These are phyloP conservation scores for Flaveria bidentis DNA, from an alignment of 129 eudicot genomes.

Conservation along the genomic window DNA sequence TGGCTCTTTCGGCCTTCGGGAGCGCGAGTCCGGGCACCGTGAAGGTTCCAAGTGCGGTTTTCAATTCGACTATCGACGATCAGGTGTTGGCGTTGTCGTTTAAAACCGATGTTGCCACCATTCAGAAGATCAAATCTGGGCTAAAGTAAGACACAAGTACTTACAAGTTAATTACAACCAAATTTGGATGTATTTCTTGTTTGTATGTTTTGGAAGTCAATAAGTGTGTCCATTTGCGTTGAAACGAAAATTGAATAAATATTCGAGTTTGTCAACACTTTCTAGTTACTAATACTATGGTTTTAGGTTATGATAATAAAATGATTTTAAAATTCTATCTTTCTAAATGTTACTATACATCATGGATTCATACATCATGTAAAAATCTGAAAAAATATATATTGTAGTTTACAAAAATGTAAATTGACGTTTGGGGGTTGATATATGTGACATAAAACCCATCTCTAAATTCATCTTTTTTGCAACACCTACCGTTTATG, in stretches of 20 bases:
- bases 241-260: background rate
- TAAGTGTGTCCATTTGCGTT: background rate
- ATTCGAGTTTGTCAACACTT: background rate
- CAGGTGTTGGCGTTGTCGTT: slow-evolving; percentile 24
- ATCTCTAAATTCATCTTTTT: too few species aligned
- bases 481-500: too few species aligned
- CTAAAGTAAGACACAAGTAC: background rate
- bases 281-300: background rate
- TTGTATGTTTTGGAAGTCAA: background rate
- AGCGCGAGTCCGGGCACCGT: slow-evolving; percentile 13
- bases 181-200: background rate
- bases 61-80: slow-evolving; percentile 26
- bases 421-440: too few species aligned
- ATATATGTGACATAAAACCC: too few species aligned
- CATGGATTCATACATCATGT: too few species aligned
- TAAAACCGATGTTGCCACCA: slow-evolving; percentile 22
- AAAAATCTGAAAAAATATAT: too few species aligned
- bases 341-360: too few species aligned
- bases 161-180: background rate
- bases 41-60: slow-evolving; percentile 25
- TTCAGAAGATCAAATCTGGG: slow-evolving; percentile 30
- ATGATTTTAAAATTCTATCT: too few species aligned
- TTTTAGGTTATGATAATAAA: background rate
- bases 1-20: slow-evolving; percentile 25
- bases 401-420: too few species aligned